These are phyloP conservation scores for Spathaspora sp. DNA, from an alignment of 805 yeast genomes.

Conservation along the genomic window DNA sequence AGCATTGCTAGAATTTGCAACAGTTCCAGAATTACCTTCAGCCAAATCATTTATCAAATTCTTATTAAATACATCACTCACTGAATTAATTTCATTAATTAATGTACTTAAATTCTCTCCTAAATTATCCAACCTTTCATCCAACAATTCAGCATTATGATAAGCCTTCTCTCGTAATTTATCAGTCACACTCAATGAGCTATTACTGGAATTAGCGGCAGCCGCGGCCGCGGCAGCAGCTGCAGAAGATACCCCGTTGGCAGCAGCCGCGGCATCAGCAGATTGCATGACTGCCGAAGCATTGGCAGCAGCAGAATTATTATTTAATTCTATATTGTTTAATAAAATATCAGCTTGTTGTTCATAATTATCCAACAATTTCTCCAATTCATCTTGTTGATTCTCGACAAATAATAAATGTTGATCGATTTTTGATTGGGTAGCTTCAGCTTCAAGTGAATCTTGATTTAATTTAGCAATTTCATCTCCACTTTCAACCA, in stretches of 20 bases:
- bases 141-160: constrained; percentile 78
- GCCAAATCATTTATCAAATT: constrained; percentile 38
- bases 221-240: constrained; percentile 5
- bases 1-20: constrained; percentile 11
- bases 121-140: constrained; percentile 72
- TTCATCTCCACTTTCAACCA: constrained; percentile 83
- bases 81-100: constrained; percentile 78
- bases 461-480: constrained; percentile 74
- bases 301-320: constrained; percentile 21
- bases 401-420: constrained; percentile 79
- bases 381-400: constrained; percentile 90
- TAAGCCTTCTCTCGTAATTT: constrained; percentile 89
- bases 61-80: constrained; percentile 75
- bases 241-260: background rate
- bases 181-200: constrained; percentile 55
- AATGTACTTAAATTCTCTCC: constrained; percentile 74
- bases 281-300: constrained; percentile 6
- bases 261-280: constrained; percentile 3
- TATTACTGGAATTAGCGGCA: constrained; percentile 12
- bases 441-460: constrained; percentile 77
- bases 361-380: constrained; percentile 78
- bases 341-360: constrained; percentile 57
- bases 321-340: constrained; percentile 29
- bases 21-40: constrained; percentile 1
- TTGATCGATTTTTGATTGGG: constrained; percentile 84